These are phyloP conservation scores for Rhododendron henanense DNA, from an alignment of 148 eudicot genomes.

Conservation along the genomic window DNA sequence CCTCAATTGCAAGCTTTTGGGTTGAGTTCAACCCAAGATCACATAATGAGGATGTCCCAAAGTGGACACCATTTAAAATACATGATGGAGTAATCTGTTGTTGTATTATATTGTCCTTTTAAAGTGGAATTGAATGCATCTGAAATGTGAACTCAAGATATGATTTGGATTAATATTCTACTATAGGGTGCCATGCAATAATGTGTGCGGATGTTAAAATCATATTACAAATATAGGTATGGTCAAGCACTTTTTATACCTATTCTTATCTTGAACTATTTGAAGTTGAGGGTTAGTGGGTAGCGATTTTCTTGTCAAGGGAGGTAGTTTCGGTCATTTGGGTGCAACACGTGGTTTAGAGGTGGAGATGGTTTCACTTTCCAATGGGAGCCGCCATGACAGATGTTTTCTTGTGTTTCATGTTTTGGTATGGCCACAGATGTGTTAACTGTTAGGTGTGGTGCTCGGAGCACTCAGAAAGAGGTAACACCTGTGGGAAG, in stretches of 20 bases:
- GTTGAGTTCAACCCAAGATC: background rate
- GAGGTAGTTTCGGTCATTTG: background rate
- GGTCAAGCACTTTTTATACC: background rate
- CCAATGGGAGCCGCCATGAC: background rate
- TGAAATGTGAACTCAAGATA: background rate
- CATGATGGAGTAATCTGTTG: background rate
- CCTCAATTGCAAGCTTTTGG: background rate
- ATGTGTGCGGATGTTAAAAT: background rate
- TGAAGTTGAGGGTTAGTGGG: background rate
- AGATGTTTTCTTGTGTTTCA: background rate
- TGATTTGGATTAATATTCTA: background rate
- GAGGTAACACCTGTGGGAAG: background rate
- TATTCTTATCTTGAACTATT: background rate
- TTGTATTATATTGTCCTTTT: background rate
- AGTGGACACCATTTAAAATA: background rate
- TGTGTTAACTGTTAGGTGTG: background rate
- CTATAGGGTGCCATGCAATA: background rate
- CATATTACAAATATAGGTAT: background rate
- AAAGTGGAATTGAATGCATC: background rate
- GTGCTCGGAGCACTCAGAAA: background rate
- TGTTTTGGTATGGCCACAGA: background rate
- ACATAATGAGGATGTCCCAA: background rate
- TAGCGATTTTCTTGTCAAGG: background rate
- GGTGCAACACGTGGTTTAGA: no score
- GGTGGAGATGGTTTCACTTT: background rate